Base-by-base conservation (phyloP, 106 monocot genomes). In the Hemerocallis citrina region DNA sequence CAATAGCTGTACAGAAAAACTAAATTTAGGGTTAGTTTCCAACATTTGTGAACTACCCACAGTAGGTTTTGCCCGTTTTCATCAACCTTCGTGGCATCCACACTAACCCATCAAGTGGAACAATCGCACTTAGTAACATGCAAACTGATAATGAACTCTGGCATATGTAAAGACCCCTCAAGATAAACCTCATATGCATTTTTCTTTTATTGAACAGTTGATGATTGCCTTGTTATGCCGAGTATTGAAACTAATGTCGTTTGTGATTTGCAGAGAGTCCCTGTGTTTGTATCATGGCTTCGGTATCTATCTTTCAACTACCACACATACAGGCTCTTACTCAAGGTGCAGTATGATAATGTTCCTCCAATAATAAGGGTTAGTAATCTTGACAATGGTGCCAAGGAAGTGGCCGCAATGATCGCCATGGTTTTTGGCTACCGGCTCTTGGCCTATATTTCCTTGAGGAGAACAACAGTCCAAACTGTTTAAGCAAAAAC, bases 291-390 rank as follows among this genome's bases (percentile, higher is more conserved):
- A 70, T 84, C 84, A 62, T 92, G 92, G 92, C 47, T 88, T 7
- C 83, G 84, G 25, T 88, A 81, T 47, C 8, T 84, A 40, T 92
- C 92, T 33, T 87, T 92, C 87, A 92, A 87, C 65, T 88, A 87
- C 34, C 92, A 92, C 64, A 92, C 92, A 16, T 87, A 88, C 73
- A 83, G 87, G 35, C 83, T 92, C 34, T 78, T 92, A 19, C 70
- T 92, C 43, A 87, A 84, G 59, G 83, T 87, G 54, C 92, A 92
- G 65, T 92, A 92, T 68, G 75, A 52, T 39, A 72, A 76, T 29
- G 47, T 81, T 28, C 92, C 92, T n/a, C 34, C 69, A 10, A 67
- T 33, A 21, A 31, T 81, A 67, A 38, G 67, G 48, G 51, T 69
- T 21, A 51, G 17, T 44, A 16, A 73, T 50, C 39, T 80, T 5